Evolutionary conservation across 2,329 filamentous ascomycete genomes (phyloP).

Genomic region (Xylariaceae sp.): DNA sequence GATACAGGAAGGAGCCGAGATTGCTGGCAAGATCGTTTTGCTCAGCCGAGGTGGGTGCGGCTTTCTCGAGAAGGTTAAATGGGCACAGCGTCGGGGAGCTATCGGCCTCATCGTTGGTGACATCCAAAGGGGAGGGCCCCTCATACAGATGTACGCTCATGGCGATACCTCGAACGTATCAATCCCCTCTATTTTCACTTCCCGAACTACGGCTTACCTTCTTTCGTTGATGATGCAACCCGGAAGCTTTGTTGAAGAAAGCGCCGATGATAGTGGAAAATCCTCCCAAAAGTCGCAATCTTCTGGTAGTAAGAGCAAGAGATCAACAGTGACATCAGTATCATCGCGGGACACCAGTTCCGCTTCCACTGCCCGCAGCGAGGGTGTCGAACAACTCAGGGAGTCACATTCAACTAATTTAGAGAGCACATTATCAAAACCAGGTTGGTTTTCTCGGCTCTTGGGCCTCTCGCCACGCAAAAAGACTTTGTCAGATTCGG

Average conservation of each 20-base stretch:
- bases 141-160: conserved; percentile 98
- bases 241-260: conserved; percentile 59
- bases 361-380: conserved; percentile 24
- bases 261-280: conserved; percentile 57
- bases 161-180: conserved; percentile 93
- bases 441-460: conserved; percentile 44
- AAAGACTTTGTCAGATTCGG: conserved; percentile 47
- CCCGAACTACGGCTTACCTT: conserved; percentile 88
- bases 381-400: conserved; percentile 23
- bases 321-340: conserved; percentile 30
- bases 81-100: conserved; percentile 87
- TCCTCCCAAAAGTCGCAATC: conserved; percentile 52
- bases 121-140: conserved; percentile 78
- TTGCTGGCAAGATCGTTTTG: conserved; percentile 86
- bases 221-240: conserved; percentile 81
- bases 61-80: conserved; percentile 95
- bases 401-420: conserved; percentile 20
- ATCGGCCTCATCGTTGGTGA: conserved; percentile 91
- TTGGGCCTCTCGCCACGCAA: conserved; percentile 35
- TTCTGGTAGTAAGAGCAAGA: conserved; percentile 34
- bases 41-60: conserved; percentile 91
- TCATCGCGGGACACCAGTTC: conserved; percentile 25
- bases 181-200: conserved; percentile 92
- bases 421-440: conserved; percentile 23
- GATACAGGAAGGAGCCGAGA: conserved; percentile 86